phyloP scores from a whole-genome alignment of 1,284 basidiomycete genomes.

The Moesziomyces sp. region DNA sequence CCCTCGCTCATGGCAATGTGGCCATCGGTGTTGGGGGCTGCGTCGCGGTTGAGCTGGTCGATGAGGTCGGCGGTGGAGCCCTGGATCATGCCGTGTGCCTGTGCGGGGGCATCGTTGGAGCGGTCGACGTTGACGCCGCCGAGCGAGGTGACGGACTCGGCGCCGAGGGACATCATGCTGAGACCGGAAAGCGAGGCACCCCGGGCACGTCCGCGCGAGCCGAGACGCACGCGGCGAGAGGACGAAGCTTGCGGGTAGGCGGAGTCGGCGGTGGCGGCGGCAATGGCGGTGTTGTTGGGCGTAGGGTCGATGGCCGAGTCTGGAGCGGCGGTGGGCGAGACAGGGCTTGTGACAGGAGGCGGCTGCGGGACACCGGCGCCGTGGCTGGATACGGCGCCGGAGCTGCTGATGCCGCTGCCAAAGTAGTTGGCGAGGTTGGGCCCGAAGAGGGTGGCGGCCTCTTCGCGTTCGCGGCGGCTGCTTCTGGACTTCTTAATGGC shows the following conservation, averaged over 20 bases:
- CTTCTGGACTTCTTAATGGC: slow-evolving; percentile 29
- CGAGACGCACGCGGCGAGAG: slow-evolving; percentile 46
- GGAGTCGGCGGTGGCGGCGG: neutral
- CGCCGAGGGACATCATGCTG: slow-evolving; percentile 51
- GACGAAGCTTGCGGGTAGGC: slow-evolving; percentile 14
- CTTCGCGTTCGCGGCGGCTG: slow-evolving; percentile 53
- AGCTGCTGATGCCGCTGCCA: slow-evolving; percentile 50
- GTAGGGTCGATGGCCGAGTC: slow-evolving; percentile 3
- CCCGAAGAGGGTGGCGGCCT: slow-evolving; percentile 58
- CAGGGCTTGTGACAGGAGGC: slow-evolving; percentile 11
- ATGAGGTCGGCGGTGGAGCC: slow-evolving; percentile 49
- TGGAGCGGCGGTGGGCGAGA: slow-evolving; percentile 14
- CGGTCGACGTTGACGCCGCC: slow-evolving; percentile 36
- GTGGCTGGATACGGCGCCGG: slow-evolving; percentile 45
- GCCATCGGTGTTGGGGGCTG: slow-evolving; percentile 5
- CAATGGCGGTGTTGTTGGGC: neutral
- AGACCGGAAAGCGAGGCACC: slow-evolving; percentile 59
- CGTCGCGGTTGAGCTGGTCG: slow-evolving; percentile 32
- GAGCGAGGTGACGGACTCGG: slow-evolving; percentile 46
- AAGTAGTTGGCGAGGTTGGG: slow-evolving; percentile 62
- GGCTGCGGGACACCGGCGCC: slow-evolving; percentile 25
- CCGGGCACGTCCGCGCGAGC: slow-evolving; percentile 55
- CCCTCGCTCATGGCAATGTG: slow-evolving; percentile 58
- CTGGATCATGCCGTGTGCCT: slow-evolving; percentile 40
- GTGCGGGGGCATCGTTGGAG: slow-evolving; percentile 8